Percentiles rank a stretch among this genome's conserved stretches.
Conservation (phyloP, 345 rosid genomes). For the Hibiscus trionum region DNA sequence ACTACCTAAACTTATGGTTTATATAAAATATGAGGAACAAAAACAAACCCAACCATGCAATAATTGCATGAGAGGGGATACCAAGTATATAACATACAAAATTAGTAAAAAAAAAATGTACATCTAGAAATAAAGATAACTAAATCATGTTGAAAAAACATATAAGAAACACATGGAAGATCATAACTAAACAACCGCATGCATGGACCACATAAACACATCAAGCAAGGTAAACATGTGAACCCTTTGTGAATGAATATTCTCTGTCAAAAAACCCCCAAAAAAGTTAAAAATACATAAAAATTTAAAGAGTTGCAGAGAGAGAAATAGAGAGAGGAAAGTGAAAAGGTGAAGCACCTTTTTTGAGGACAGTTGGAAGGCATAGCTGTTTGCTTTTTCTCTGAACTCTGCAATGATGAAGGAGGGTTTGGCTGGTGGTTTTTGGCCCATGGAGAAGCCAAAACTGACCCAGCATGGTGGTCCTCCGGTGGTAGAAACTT, state of each 20-base stretch:
- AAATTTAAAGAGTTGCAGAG: neutral
- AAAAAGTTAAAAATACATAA: neutral
- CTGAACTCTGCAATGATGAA: too few species aligned
- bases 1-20: too few species aligned
- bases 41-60: neutral
- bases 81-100: neutral
- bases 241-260: slow-evolving; percentile 32
- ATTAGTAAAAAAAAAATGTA: neutral
- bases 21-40: too few species aligned
- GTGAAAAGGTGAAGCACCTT: slow-evolving; percentile 45
- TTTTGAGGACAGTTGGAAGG: slow-evolving; percentile 50
- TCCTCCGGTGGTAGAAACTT: slow-evolving; percentile 20
- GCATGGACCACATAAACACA: neutral
- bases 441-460: slow-evolving; percentile 16
- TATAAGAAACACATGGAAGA: neutral
- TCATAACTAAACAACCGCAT: too few species aligned
- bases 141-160: neutral
- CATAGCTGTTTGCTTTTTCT: slow-evolving; percentile 28
- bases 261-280: slow-evolving; percentile 12
- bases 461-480: slow-evolving; percentile 16
- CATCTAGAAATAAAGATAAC: slow-evolving; percentile 9
- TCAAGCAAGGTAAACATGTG: slow-evolving; percentile 23
- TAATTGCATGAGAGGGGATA: slow-evolving; percentile 3
- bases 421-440: slow-evolving; percentile 23
- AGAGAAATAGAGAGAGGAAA: neutral